phyloP scores from a whole-genome alignment of 768 basidiomycete species.

The Boletus coccyginus region DNA sequence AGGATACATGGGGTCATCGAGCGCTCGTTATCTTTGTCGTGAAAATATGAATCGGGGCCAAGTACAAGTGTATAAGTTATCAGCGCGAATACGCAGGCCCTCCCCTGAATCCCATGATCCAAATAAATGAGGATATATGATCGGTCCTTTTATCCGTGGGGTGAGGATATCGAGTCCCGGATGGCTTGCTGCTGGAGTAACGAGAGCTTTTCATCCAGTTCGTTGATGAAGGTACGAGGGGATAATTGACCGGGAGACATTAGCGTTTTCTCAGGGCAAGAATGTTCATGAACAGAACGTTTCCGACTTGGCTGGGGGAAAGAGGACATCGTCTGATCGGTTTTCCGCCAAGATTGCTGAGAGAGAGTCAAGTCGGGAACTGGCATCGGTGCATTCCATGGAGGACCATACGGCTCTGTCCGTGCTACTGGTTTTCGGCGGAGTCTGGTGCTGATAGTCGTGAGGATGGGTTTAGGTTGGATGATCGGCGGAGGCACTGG shows the following conservation, averaged over 20 bases:
- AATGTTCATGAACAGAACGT: background rate
- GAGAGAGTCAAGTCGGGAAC: slow-evolving; percentile 1
- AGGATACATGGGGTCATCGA: slow-evolving; percentile 1
- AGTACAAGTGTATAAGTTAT: slow-evolving; percentile 12
- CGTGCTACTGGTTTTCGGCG: slow-evolving; percentile 28
- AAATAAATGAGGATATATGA: background rate
- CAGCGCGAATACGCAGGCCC: background rate
- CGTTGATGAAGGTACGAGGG: slow-evolving; percentile 15
- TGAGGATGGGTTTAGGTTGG: slow-evolving; percentile 7
- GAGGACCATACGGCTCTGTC: slow-evolving; percentile 38
- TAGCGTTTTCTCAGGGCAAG: background rate
- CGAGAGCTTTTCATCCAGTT: slow-evolving; percentile 21
- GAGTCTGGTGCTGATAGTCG: slow-evolving; percentile 16
- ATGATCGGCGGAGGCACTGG: slow-evolving; percentile 4
- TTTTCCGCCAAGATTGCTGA: background rate
- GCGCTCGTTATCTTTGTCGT: background rate
- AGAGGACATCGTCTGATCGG: background rate
- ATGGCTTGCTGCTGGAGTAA: slow-evolving; percentile 15
- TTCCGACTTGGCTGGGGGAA: background rate
- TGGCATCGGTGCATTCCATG: slow-evolving; percentile 35
- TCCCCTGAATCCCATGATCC: background rate
- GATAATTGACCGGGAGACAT: slow-evolving; percentile 8
- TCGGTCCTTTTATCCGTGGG: background rate
- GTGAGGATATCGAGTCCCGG: background rate
- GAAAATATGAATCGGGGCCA: background rate